Percentiles rank a stretch among this genome's conserved stretches.
Conservation (phyloP, 805 yeast species). For the Starmerella vitae region DNA sequence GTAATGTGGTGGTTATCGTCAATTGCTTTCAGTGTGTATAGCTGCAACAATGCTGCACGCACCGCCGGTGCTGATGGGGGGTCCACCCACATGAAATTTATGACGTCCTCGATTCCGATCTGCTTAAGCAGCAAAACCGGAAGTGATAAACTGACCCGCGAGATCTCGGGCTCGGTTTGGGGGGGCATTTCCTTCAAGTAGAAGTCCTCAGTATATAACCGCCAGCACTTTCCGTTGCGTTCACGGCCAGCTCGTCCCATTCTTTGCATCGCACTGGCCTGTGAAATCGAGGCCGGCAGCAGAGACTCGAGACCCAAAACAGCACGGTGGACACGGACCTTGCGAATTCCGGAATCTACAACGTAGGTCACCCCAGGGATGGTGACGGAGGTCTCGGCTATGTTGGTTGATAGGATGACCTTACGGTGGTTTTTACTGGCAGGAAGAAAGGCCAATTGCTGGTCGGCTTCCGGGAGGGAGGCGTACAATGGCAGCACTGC, state of each 20-base stretch:
- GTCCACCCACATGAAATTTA: constrained; percentile 87
- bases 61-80: constrained; percentile 73
- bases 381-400: constrained; percentile 95
- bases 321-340: constrained; percentile 91
- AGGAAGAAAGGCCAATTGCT: constrained; percentile 61
- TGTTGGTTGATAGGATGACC: constrained; percentile 82
- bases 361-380: constrained; percentile 90
- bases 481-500: constrained; percentile 84
- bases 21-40: constrained; percentile 67
- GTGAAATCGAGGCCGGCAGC: constrained; percentile 81
- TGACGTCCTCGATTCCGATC: constrained; percentile 67
- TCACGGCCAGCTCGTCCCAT: constrained; percentile 99
- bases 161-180: constrained; percentile 88
- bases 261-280: constrained; percentile 88
- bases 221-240: constrained; percentile 72
- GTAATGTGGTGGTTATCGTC: constrained; percentile 68
- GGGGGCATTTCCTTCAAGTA: constrained; percentile 41
- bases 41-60: constrained; percentile 59
- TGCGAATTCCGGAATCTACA: constrained; percentile 81
- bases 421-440: constrained; percentile 49
- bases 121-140: constrained; percentile 76
- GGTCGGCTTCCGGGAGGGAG: constrained; percentile 75
- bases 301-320: constrained; percentile 85
- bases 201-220: constrained; percentile 66
- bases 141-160: constrained; percentile 69